Percentiles rank a stretch among this genome's conserved stretches.
Conservation (phyloP, 2,329 filamentous ascomycete genomes). For the Aspergillus proliferans region DNA sequence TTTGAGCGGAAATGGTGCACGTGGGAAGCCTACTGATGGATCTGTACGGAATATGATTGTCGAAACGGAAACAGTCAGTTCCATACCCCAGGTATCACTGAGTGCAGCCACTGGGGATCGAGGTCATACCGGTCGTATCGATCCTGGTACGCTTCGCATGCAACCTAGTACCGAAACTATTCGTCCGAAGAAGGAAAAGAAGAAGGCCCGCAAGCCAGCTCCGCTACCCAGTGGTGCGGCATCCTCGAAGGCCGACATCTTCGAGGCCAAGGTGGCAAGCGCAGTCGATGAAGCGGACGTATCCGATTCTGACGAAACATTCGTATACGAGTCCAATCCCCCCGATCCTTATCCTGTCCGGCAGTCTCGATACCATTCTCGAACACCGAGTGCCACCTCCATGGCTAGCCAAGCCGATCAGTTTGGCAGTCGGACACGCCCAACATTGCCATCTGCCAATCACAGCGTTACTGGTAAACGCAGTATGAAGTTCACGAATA, state of each 20-base stretch:
- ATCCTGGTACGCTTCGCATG: slow-evolving; percentile 67
- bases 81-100: slow-evolving; percentile 76
- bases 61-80: slow-evolving; percentile 91
- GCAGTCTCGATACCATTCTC: slow-evolving; percentile 78
- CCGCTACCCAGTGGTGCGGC: slow-evolving; percentile 48
- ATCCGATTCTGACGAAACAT: slow-evolving; percentile 95
- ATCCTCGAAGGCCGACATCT: slow-evolving; percentile 94
- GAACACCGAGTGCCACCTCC: slow-evolving; percentile 90
- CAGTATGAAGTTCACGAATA: slow-evolving; percentile 93
- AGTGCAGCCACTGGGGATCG: slow-evolving; percentile 55
- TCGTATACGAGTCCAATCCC: slow-evolving; percentile 97
- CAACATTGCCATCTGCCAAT: slow-evolving; percentile 58
- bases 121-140: slow-evolving; percentile 53
- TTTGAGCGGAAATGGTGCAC: slow-evolving; percentile 48
- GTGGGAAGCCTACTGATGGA: slow-evolving; percentile 66
- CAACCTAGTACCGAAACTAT: slow-evolving; percentile 96
- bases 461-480: slow-evolving; percentile 68
- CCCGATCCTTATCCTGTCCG: slow-evolving; percentile 50
- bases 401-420: slow-evolving; percentile 47
- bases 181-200: slow-evolving; percentile 87
- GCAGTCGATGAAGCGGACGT: slow-evolving; percentile 94
- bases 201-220: slow-evolving; percentile 71
- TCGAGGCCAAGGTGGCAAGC: slow-evolving; percentile 92
- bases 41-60: slow-evolving; percentile 89
- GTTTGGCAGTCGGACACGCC: slow-evolving; percentile 52